A percentile compares a stretch with the other conserved stretches of the same genome.
These are phyloP conservation scores for Ensete ventricosum DNA, from an alignment of 176 grass and related monocot species.

Conservation along the genomic window DNA sequence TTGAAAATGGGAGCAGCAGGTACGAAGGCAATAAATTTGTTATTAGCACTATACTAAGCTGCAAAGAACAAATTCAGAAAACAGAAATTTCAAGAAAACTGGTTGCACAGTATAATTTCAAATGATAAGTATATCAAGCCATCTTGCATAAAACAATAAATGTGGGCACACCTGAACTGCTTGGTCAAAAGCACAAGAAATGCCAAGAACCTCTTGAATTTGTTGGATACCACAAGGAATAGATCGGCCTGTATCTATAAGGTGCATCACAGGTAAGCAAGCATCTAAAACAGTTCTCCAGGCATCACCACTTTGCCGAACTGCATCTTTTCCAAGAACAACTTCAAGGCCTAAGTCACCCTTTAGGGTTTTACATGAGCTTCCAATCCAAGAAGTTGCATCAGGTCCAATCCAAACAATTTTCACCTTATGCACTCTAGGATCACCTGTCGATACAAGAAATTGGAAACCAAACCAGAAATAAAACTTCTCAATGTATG, in stretches of 20 bases:
- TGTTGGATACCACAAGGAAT: constrained; percentile 80
- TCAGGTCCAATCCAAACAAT: constrained; percentile 77
- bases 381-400: constrained; percentile 56
- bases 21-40: no score
- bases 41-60: no score
- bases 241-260: constrained; percentile 71
- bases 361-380: constrained; percentile 33
- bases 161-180: constrained; percentile 52
- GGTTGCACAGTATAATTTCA: background rate
- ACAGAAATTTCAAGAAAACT: background rate
- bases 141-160: background rate
- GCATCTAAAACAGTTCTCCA: constrained; percentile 84
- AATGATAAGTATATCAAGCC: background rate
- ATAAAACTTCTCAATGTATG: background rate
- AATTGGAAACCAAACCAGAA: constrained; percentile 9
- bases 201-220: constrained; percentile 74
- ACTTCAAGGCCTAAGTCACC: constrained; percentile 78
- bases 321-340: constrained; percentile 54
- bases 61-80: no score
- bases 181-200: constrained; percentile 97
- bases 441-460: constrained; percentile 48
- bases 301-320: constrained; percentile 54
- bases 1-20: no score
- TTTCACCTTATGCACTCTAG: constrained; percentile 64
- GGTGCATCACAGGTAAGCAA: constrained; percentile 73